phyloP scores from a whole-genome alignment of 2,329 filamentous ascomycete genomes.

The Coleophoma cylindrospora region DNA sequence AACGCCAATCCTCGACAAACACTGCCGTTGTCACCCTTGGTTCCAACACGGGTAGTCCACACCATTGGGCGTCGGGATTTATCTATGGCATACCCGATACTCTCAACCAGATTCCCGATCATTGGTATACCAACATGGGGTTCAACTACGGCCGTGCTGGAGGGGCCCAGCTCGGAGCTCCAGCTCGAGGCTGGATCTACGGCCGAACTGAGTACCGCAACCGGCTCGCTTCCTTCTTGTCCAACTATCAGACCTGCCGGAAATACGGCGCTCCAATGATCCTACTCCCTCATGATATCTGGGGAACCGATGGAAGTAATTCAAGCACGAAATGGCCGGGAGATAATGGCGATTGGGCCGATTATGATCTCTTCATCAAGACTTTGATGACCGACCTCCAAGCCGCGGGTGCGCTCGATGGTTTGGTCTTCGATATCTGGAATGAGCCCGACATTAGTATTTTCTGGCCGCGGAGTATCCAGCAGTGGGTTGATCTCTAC shows the following conservation, averaged over 20 bases:
- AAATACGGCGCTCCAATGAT: slow-evolving; percentile 37
- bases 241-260: slow-evolving; percentile 36
- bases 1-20: background rate
- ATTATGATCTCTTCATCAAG: slow-evolving; percentile 34
- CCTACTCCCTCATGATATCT: slow-evolving; percentile 35
- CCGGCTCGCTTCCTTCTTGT: slow-evolving; percentile 35
- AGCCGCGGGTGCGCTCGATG: slow-evolving; percentile 29
- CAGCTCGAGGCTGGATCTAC: slow-evolving; percentile 31
- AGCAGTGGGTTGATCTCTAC: slow-evolving; percentile 32
- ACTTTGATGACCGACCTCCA: slow-evolving; percentile 29
- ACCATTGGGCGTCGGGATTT: slow-evolving; percentile 32
- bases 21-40: slow-evolving; percentile 19
- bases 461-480: slow-evolving; percentile 29
- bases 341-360: slow-evolving; percentile 40
- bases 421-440: slow-evolving; percentile 43
- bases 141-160: slow-evolving; percentile 35
- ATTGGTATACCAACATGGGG: slow-evolving; percentile 32
- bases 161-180: slow-evolving; percentile 30
- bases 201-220: slow-evolving; percentile 25
- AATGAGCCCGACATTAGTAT: slow-evolving; percentile 41
- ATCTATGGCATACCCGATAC: slow-evolving; percentile 37
- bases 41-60: slow-evolving; percentile 22
- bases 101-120: slow-evolving; percentile 29
- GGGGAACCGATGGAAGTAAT: slow-evolving; percentile 35
- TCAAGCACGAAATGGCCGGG: slow-evolving; percentile 35